phyloP scores from a whole-genome alignment of 495 filamentous ascomycete genomes.

The Cryomyces antarcticus region DNA sequence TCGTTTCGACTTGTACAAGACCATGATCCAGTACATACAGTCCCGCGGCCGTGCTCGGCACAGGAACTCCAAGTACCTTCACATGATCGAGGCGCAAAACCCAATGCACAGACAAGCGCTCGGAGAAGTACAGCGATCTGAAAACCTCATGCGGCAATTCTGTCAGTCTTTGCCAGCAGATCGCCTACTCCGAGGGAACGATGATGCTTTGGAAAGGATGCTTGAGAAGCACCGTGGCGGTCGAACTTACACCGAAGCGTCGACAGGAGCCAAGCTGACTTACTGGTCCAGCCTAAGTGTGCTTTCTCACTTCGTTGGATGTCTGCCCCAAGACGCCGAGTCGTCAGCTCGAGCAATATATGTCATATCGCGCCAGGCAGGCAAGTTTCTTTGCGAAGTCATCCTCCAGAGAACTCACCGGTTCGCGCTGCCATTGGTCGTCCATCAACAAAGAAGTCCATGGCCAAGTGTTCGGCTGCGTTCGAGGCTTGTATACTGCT shows the following conservation, averaged over 20 bases:
- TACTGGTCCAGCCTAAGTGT: slow-evolving; percentile 49
- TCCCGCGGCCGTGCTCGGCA: slow-evolving; percentile 79
- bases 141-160: slow-evolving; percentile 46
- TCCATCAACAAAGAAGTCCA: slow-evolving; percentile 39
- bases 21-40: slow-evolving; percentile 90
- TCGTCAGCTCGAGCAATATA: slow-evolving; percentile 37
- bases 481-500: slow-evolving; percentile 67
- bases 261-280: slow-evolving; percentile 62
- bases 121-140: slow-evolving; percentile 30
- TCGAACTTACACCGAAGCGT: slow-evolving; percentile 37
- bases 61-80: slow-evolving; percentile 53
- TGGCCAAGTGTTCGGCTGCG: slow-evolving; percentile 79
- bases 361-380: slow-evolving; percentile 31
- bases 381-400: slow-evolving; percentile 59
- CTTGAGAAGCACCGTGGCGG: slow-evolving; percentile 32
- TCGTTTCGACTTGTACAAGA: slow-evolving; percentile 74
- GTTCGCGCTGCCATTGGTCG: slow-evolving; percentile 42
- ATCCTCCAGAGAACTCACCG: slow-evolving; percentile 55
- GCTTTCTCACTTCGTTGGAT: slow-evolving; percentile 38
- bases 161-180: slow-evolving; percentile 60
- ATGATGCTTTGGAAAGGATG: slow-evolving; percentile 33
- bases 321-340: slow-evolving; percentile 36
- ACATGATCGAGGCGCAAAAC: slow-evolving; percentile 61
- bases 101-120: slow-evolving; percentile 32
- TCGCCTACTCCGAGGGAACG: slow-evolving; percentile 42